Evolutionary conservation across 331 rosid genomes (phyloP).

Genomic region (Saraca asoca): DNA sequence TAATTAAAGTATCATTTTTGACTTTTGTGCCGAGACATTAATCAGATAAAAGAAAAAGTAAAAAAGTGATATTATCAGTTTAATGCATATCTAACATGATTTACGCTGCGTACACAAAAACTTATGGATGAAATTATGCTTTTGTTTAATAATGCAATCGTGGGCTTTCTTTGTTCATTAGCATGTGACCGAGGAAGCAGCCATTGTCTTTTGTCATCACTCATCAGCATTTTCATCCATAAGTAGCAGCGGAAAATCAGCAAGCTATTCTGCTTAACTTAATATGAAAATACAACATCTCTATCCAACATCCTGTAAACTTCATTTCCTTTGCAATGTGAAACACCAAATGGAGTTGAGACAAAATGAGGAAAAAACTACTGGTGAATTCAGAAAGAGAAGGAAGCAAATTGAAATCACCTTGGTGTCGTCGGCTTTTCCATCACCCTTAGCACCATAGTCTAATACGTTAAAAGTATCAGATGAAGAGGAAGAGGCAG

Average conservation of each 20-base stretch:
- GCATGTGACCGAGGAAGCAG: conserved; percentile 7
- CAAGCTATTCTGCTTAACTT: not conserved
- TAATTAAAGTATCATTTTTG: too few relatives aligned
- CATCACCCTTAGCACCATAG: conserved; percentile 88
- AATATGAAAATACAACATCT: not conserved
- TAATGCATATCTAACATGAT: too few relatives aligned
- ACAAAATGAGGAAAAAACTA: not conserved
- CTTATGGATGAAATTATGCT: too few relatives aligned
- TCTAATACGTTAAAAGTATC: conserved; percentile 60
- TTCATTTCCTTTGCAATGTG: not conserved
- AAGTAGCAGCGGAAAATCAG: not conserved
- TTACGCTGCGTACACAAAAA: too few relatives aligned
- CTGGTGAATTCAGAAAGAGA: not conserved
- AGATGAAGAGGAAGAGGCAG: conserved; percentile 6
- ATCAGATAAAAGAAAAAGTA: too few relatives aligned
- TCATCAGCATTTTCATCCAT: not conserved
- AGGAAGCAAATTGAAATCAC: conserved; percentile 33
- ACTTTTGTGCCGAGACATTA: too few relatives aligned
- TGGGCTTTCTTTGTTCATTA: not conserved
- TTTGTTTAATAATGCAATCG: not conserved
- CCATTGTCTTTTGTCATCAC: conserved; percentile 4
- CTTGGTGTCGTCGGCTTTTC: conserved; percentile 75
- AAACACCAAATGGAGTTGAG: not conserved
- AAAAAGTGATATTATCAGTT: too few relatives aligned
- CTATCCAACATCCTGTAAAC: not conserved